Evolutionary conservation across 2,329 filamentous ascomycete genomes (phyloP).

Genomic region (Claviceps quebecensis): DNA sequence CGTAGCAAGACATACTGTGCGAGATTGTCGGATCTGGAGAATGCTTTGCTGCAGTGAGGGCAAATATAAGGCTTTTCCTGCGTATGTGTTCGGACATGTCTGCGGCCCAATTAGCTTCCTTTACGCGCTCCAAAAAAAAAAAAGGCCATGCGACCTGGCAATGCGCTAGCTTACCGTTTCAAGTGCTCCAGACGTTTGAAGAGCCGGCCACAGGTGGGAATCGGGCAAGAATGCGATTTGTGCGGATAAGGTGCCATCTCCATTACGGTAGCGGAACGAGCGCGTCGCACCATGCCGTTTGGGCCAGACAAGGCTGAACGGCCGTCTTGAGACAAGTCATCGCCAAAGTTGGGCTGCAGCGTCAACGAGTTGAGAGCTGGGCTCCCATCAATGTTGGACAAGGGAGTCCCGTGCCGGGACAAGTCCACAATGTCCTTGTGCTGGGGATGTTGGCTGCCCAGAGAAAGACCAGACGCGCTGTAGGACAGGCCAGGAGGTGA

Average conservation of each 20-base stretch:
- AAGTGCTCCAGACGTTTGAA: slow-evolving; percentile 99
- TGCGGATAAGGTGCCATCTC: slow-evolving; percentile 92
- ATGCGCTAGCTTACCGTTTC: slow-evolving; percentile 66
- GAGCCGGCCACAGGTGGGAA: slow-evolving; percentile 87
- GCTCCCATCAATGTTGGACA: slow-evolving; percentile 73
- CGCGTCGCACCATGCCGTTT: slow-evolving; percentile 70
- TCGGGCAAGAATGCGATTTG: slow-evolving; percentile 98
- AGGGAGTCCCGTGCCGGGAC: slow-evolving; percentile 81
- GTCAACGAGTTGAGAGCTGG: slow-evolving; percentile 57
- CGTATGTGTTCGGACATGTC: slow-evolving; percentile 97
- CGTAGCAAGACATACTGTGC: slow-evolving; percentile 60
- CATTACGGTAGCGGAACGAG: slow-evolving; percentile 89
- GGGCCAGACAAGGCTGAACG: slow-evolving; percentile 56
- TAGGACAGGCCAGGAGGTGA: slow-evolving; percentile 66
- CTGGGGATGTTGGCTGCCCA: slow-evolving; percentile 44
- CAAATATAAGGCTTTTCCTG: slow-evolving; percentile 98
- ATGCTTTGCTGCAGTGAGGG: slow-evolving; percentile 95
- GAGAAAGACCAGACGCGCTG: slow-evolving; percentile 52
- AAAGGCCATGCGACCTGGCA: slow-evolving; percentile 3
- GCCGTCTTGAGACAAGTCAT: slow-evolving; percentile 45
- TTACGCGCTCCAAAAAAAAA: background rate
- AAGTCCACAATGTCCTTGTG: slow-evolving; percentile 70
- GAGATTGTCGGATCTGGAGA: slow-evolving; percentile 96
- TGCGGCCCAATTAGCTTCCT: slow-evolving; percentile 26
- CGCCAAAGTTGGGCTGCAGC: slow-evolving; percentile 59